Conservation (phyloP, 75 land plant species). For the Chamaecyparis obtusa region DNA sequence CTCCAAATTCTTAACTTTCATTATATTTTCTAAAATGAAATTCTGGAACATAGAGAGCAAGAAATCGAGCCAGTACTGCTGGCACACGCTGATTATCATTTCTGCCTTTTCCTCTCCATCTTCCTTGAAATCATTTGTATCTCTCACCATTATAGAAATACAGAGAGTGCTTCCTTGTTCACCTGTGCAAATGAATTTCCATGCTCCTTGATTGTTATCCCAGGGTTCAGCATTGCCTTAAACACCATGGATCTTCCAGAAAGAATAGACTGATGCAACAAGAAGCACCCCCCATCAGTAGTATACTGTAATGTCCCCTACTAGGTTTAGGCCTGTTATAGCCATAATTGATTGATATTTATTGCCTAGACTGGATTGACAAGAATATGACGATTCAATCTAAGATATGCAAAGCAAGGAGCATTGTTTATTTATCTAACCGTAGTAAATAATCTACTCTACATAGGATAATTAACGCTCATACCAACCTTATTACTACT, state of each 20-base stretch:
- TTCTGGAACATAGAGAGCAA: conserved; percentile 3
- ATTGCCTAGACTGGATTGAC: no score
- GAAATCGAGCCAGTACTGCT: conserved; percentile 4
- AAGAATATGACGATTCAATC: no score
- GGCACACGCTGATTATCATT: conserved; percentile 2
- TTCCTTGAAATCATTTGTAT: conserved; percentile 5
- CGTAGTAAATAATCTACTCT: no score
- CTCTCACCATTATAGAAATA: background rate
- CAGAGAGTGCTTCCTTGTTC: background rate
- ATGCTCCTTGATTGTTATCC: background rate
- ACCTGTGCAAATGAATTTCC: background rate
- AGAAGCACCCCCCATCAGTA: background rate
- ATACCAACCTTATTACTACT: no score
- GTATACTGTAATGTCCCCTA: no score
- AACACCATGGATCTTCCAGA: background rate
- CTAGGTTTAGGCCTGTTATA: no score
- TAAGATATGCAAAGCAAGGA: no score
- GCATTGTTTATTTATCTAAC: no score
- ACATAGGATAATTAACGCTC: no score
- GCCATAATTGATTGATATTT: no score
- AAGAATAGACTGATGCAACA: background rate
- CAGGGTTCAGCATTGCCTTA: conserved; percentile 3
- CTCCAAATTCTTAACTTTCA: background rate
- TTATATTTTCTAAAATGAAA: conserved; percentile 1
- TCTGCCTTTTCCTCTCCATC: background rate